phyloP scores from a whole-genome alignment of 78 protist genomes.

The Mastigamoeba balamuthi region DNA sequence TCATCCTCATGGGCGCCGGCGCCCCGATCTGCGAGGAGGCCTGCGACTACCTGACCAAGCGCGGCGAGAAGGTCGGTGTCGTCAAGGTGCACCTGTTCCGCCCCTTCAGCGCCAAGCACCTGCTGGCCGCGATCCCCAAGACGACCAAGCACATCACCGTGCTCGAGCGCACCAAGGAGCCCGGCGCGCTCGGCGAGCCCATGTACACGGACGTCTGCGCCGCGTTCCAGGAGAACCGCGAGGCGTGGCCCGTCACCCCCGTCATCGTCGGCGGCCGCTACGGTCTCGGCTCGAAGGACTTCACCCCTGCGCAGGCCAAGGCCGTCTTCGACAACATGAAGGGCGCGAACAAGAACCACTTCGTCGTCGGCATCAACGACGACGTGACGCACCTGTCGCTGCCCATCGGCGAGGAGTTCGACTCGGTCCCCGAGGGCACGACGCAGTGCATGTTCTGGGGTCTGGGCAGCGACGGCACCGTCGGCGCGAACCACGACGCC shows the following conservation, averaged over 20 bases:
- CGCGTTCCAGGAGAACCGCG: background rate
- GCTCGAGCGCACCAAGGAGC: constrained; percentile 54
- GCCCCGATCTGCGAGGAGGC: constrained; percentile 9
- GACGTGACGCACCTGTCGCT: constrained; percentile 45
- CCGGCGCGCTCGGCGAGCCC: constrained; percentile 53
- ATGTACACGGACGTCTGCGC: constrained; percentile 48
- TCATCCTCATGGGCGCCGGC: constrained; percentile 59
- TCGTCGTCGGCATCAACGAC: constrained; percentile 57
- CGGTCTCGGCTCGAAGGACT: constrained; percentile 62
- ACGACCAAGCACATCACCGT: constrained; percentile 34
- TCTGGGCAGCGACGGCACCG: constrained; percentile 72
- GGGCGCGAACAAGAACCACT: constrained; percentile 25
- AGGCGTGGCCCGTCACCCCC: background rate
- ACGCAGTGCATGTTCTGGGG: constrained; percentile 59
- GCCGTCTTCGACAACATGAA: constrained; percentile 48
- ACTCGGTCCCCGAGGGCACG: constrained; percentile 30
- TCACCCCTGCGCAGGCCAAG: constrained; percentile 45
- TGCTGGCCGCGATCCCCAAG: constrained; percentile 43
- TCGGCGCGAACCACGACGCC: constrained; percentile 67
- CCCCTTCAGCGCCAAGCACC: constrained; percentile 23
- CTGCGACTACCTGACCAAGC: constrained; percentile 5
- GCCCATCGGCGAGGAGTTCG: background rate
- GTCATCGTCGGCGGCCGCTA: constrained; percentile 45
- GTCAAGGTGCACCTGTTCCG: constrained; percentile 53
- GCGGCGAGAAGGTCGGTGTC: constrained; percentile 46